Evolutionary conservation across 768 basidiomycete species (phyloP), one percentile per base, ranked within the genome.

Genomic region (Tephrocybe rancida): DNA sequence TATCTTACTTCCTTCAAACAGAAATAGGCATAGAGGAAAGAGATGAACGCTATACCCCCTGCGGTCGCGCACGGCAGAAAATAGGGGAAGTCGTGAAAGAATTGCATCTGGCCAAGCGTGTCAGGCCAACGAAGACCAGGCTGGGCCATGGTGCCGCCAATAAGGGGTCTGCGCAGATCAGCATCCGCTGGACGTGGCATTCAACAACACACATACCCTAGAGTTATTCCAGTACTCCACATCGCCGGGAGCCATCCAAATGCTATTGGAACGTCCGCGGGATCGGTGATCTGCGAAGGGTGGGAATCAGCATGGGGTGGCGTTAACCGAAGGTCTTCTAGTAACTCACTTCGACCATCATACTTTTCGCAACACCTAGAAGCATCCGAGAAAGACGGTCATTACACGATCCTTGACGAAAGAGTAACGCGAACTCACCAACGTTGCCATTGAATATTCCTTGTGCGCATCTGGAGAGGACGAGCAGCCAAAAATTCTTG

Each of bases 61-160:
- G 61, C 56, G 10, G 47, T 50, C 0, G 44, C 53, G 43, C 71
- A 73, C 1, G 71, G 67, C 18, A 72, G 54, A 43, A 73, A 66
- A 54, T 71, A 72, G 3, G 70, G 71, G 48, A 67, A 62, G 10
- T 60, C 59, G n/a, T 38, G 48, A 44, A 70, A 67, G 55, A 72
- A 66, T 14, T 38, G 18, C 6, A 67, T 48, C 21, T 54, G 52
- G 8, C 64, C 67, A 24, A 73, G 57, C 6, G 61, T 50, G 1
- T 57, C 41, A 5, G 68, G 67, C 64, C 71, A 70, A 30, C 59
- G 52, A 18, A 57, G 53, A 9, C 61, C 68, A 11, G 71, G 71
- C 32, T 60, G 52, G 1, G 71, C 61, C 14, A 71, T 54, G 9
- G 60, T 42, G n/a, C 71, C 71, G 10, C 71, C 71, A 3, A 71